These are phyloP conservation scores for Trichophyton benhamiae DNA, from an alignment of 2,329 filamentous ascomycete species.

Conservation along the genomic window DNA sequence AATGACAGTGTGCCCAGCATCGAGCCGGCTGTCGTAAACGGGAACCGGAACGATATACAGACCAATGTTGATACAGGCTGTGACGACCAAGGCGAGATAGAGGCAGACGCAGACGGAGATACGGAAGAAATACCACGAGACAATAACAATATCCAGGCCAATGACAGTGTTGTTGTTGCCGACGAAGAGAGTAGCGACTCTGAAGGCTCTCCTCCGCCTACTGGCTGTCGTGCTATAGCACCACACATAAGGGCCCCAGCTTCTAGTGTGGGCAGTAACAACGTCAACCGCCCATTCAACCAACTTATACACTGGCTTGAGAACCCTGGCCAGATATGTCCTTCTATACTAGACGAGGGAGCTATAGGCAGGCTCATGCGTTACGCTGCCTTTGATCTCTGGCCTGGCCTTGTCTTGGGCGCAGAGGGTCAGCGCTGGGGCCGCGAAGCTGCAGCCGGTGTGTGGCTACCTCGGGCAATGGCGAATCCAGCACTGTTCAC, in stretches of 20 bases:
- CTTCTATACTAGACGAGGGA: slow-evolving; percentile 13
- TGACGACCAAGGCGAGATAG: background rate
- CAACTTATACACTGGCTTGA: slow-evolving; percentile 11
- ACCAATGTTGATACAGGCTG: background rate
- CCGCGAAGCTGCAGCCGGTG: slow-evolving; percentile 10
- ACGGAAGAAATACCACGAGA: background rate
- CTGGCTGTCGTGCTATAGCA: background rate
- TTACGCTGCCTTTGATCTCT: slow-evolving; percentile 15
- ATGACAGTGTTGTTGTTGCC: background rate
- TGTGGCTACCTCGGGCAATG: slow-evolving; percentile 14
- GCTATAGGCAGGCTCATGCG: slow-evolving; percentile 14
- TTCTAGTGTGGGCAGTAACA: background rate
- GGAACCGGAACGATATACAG: background rate
- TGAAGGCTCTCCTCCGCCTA: background rate
- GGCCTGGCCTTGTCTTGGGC: slow-evolving; percentile 14
- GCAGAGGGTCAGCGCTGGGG: slow-evolving; percentile 12
- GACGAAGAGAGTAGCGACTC: background rate
- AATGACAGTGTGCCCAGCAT: background rate
- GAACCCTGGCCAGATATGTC: slow-evolving; percentile 10
- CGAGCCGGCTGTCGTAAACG: background rate
- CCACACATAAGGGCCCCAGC: background rate
- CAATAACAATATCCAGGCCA: background rate
- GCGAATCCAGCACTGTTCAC: slow-evolving; percentile 12
- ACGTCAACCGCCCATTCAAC: slow-evolving; percentile 11
- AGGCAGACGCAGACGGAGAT: background rate